Evolutionary conservation across 768 basidiomycete genomes (phyloP).

Genomic region (Macrolepiota fuliginosa): DNA sequence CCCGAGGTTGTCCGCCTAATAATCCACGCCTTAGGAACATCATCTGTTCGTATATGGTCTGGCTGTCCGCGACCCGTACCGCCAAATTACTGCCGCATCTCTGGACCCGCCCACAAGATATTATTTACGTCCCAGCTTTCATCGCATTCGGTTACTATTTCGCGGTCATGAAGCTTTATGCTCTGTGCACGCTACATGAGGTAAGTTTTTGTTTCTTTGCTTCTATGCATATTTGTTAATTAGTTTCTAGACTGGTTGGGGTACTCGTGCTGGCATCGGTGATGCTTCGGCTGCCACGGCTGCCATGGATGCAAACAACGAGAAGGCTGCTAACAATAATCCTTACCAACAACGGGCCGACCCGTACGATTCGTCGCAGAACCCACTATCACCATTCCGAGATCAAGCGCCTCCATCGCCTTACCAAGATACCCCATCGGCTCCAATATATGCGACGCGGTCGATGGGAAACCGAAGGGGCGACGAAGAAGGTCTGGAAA

Average conservation of each 20-base stretch:
- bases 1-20: not conserved
- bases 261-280: conserved; percentile 92
- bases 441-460: conserved; percentile 23
- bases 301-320: conserved; percentile 50
- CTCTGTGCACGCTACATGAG: conserved; percentile 87
- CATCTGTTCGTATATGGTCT: conserved; percentile 61
- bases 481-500: conserved; percentile 30
- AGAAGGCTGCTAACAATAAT: conserved; percentile 27
- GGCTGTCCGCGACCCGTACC: conserved; percentile 70
- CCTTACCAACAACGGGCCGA: conserved; percentile 17
- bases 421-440: conserved; percentile 21
- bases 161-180: conserved; percentile 92
- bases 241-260: conserved; percentile 77
- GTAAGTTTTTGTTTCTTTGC: conserved; percentile 32
- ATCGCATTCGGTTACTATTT: conserved; percentile 93
- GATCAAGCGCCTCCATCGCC: conserved; percentile 26
- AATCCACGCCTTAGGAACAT: conserved; percentile 52
- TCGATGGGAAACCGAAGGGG: conserved; percentile 18
- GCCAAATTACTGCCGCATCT: conserved; percentile 84
- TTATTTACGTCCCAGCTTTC: conserved; percentile 83
- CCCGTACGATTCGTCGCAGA: conserved; percentile 8
- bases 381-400: conserved; percentile 24
- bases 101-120: conserved; percentile 71
- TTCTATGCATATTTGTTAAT: not conserved
- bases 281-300: conserved; percentile 76